phyloP scores from a whole-genome alignment of 139 green algal species.

The Picochlorum sp. region DNA sequence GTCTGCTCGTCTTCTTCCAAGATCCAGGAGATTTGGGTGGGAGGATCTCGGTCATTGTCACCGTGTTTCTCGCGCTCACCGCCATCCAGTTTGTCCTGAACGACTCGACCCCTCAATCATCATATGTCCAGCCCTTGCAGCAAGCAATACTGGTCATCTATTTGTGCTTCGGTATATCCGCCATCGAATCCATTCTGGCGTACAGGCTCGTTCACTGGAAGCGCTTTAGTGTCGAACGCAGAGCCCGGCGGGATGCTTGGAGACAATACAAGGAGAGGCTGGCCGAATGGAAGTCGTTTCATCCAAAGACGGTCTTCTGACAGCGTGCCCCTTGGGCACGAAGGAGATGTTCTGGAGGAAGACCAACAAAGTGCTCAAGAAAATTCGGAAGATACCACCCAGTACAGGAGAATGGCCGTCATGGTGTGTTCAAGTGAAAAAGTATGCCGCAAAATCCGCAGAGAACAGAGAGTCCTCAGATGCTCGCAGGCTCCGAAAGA shows the following conservation, averaged over 20 bases:
- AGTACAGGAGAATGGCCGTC: no score
- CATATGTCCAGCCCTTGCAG: not conserved
- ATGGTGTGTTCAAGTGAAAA: not conserved
- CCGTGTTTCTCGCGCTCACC: constrained; percentile 18
- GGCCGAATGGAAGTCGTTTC: not conserved
- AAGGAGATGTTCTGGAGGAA: no score
- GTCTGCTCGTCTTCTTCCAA: constrained; percentile 24
- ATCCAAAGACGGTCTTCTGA: no score
- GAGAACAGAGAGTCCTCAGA: not conserved
- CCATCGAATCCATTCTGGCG: not conserved
- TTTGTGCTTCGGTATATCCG: not conserved
- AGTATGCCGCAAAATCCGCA: not conserved
- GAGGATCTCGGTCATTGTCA: constrained; percentile 25
- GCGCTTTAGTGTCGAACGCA: not conserved
- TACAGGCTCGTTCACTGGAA: constrained; percentile 1
- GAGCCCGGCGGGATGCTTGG: not conserved
- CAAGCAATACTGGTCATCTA: constrained; percentile 1
- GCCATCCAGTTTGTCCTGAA: constrained; percentile 6
- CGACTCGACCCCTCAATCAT: constrained; percentile 5
- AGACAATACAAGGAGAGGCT: not conserved
- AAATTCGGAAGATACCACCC: no score
- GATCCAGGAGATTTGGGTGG: constrained; percentile 19
- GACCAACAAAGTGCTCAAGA: no score
- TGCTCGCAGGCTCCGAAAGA: not conserved
- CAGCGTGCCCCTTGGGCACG: no score